These are phyloP conservation scores for Leccinum fibrillosum DNA, from an alignment of 768 basidiomycete species.

Conservation along the genomic window DNA sequence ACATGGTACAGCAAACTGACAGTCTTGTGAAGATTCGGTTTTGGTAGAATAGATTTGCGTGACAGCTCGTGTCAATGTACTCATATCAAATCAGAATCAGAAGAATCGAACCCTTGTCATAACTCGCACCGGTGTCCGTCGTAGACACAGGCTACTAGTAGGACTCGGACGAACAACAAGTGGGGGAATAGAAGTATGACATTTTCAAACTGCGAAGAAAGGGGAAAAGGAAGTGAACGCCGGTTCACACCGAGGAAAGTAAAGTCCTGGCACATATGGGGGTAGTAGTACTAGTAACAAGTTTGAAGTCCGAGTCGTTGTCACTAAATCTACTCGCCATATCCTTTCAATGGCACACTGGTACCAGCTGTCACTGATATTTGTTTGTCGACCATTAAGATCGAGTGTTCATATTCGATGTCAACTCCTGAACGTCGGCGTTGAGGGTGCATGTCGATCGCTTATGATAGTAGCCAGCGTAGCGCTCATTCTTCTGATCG, in stretches of 20 bases:
- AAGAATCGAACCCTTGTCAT: no score
- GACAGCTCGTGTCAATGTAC: background rate
- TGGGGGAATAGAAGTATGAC: background rate
- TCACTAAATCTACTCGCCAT: background rate
- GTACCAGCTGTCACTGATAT: background rate
- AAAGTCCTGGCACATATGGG: no score
- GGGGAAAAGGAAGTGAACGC: background rate
- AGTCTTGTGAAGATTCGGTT: background rate
- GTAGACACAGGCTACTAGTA: no score
- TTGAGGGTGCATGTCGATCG: background rate
- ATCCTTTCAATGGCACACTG: background rate
- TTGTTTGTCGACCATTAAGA: background rate
- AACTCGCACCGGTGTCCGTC: no score
- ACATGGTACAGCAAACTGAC: background rate
- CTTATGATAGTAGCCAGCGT: background rate
- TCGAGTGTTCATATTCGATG: background rate
- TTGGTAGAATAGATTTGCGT: background rate
- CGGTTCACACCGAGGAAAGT: background rate
- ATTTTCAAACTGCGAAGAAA: background rate
- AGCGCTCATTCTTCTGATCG: background rate
- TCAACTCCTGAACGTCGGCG: background rate
- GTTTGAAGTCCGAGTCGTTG: no score
- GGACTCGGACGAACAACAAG: background rate
- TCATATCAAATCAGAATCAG: background rate
- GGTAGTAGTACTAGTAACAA: no score